These are phyloP conservation scores for Wickerhamomyces rabaulensis DNA, from an alignment of 805 yeast genomes.

Conservation along the genomic window DNA sequence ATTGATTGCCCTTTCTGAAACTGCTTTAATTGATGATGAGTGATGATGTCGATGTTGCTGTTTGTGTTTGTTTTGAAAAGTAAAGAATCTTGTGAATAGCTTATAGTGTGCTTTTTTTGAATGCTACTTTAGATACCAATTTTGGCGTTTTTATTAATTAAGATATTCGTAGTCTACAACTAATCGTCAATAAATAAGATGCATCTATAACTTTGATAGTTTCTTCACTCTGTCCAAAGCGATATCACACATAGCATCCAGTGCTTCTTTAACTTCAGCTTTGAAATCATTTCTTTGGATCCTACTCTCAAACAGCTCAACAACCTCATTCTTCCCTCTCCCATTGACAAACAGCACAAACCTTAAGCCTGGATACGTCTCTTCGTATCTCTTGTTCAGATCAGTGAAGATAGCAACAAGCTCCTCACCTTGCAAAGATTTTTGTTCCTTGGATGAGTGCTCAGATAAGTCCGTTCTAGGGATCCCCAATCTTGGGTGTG, in stretches of 20 bases:
- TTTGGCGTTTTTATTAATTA: background rate
- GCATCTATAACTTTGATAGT: conserved; percentile 20
- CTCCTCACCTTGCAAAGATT: conserved; percentile 50
- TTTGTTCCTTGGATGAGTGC: conserved; percentile 71
- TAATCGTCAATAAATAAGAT: too few relatives aligned
- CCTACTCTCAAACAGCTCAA: conserved; percentile 55
- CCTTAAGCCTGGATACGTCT: conserved; percentile 60
- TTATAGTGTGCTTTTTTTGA: background rate
- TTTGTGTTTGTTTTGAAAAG: background rate
- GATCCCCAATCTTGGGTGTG: conserved; percentile 88
- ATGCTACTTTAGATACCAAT: background rate
- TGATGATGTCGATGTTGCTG: background rate
- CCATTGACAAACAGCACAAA: conserved; percentile 92
- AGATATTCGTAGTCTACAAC: too few relatives aligned
- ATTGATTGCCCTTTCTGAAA: conserved; percentile 23
- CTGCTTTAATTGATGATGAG: conserved; percentile 22
- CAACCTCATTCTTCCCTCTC: conserved; percentile 57
- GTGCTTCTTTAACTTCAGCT: conserved; percentile 59
- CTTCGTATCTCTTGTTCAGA: conserved; percentile 61
- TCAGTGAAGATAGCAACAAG: conserved; percentile 40
- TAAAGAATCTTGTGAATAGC: background rate
- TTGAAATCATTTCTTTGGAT: conserved; percentile 50
- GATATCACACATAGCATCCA: conserved; percentile 88
- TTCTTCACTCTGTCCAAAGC: conserved; percentile 74
- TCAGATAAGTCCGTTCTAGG: conserved; percentile 46